Conservation (phyloP, 2,329 filamentous ascomycete species). For the Hypoxylon sp. region DNA sequence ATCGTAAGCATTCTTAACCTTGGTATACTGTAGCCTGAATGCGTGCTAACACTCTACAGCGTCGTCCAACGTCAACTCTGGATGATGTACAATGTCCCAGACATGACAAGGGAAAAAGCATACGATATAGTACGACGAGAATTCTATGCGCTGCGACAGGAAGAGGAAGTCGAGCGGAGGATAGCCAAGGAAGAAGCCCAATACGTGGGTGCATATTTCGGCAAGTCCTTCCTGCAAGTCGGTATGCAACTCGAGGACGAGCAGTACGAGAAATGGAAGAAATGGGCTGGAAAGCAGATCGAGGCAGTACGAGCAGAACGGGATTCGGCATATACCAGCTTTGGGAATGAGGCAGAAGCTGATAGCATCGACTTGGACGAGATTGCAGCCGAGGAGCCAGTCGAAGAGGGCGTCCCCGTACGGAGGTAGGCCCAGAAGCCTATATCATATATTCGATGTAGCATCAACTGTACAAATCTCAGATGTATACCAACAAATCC, state of each 20-base stretch:
- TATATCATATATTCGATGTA: conserved; percentile 43
- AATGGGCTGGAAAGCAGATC: conserved; percentile 51
- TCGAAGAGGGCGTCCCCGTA: background rate
- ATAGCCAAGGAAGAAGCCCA: conserved; percentile 90
- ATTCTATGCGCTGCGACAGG: conserved; percentile 87
- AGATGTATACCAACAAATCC: conserved; percentile 35
- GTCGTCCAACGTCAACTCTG: conserved; percentile 93
- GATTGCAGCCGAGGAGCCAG: conserved; percentile 2
- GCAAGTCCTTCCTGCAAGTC: conserved; percentile 79
- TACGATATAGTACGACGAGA: conserved; percentile 91
- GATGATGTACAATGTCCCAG: conserved; percentile 76
- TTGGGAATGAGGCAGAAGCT: conserved; percentile 36
- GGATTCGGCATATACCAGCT: conserved; percentile 47
- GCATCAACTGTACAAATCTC: conserved; percentile 48
- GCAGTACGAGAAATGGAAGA: conserved; percentile 86
- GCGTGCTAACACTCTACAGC: conserved; percentile 61
- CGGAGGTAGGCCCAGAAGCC: conserved; percentile 5
- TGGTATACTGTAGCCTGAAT: background rate
- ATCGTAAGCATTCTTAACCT: conserved; percentile 67
- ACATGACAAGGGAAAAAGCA: conserved; percentile 73
- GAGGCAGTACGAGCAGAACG: conserved; percentile 45
- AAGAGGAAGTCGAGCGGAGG: conserved; percentile 84
- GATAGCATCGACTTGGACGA: conserved; percentile 40
- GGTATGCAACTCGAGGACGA: conserved; percentile 86
- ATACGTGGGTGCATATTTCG: conserved; percentile 89